phyloP scores from a whole-genome alignment of 2,329 filamentous ascomycete species.

The Diaporthe nobilis region DNA sequence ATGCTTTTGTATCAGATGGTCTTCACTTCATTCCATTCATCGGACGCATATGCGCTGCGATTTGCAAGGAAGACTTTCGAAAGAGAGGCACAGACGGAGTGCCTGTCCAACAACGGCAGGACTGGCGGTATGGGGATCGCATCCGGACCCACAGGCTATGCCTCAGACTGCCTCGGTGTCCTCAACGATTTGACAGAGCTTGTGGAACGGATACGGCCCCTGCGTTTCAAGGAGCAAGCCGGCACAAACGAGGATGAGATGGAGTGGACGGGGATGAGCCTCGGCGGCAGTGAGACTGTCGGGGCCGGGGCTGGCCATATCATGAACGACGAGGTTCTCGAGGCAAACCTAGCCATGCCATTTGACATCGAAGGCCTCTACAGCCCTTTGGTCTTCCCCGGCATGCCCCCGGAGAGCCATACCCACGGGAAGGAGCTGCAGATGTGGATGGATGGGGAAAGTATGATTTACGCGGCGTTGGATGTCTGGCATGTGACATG shows the following conservation, averaged over 20 bases:
- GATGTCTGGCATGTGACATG: slow-evolving; percentile 36
- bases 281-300: slow-evolving; percentile 7
- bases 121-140: slow-evolving; percentile 35
- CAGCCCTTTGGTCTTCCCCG: not conserved
- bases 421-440: slow-evolving; percentile 37
- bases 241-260: slow-evolving; percentile 15
- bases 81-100: slow-evolving; percentile 49
- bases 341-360: slow-evolving; percentile 36
- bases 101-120: slow-evolving; percentile 48
- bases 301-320: not conserved
- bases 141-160: slow-evolving; percentile 37
- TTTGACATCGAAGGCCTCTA: slow-evolving; percentile 33
- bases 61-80: slow-evolving; percentile 60
- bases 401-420: slow-evolving; percentile 13
- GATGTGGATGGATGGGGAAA: slow-evolving; percentile 37
- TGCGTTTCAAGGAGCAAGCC: slow-evolving; percentile 39
- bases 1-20: slow-evolving; percentile 62
- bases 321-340: slow-evolving; percentile 33
- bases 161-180: slow-evolving; percentile 39
- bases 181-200: slow-evolving; percentile 38
- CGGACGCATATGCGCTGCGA: slow-evolving; percentile 52
- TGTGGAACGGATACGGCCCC: slow-evolving; percentile 35
- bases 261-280: not conserved
- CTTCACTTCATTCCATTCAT: slow-evolving; percentile 50
- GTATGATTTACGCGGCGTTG: not conserved